Base-by-base conservation (phyloP, 805 yeast species). In the Candida tibetensis region DNA sequence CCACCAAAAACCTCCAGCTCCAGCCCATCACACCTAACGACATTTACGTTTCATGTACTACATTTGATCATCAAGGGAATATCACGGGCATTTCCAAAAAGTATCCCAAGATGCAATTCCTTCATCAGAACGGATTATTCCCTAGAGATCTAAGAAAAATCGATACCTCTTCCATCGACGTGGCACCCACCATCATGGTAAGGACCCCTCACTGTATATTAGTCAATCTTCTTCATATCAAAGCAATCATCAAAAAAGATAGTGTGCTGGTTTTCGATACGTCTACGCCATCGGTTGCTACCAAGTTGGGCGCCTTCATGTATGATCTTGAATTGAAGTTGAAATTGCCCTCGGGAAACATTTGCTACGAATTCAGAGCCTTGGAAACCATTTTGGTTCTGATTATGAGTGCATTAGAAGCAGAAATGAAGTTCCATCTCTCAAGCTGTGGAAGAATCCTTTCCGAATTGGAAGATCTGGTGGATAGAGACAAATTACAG, bases 131-230 rank as follows among this genome's bases (percentile, higher is more conserved):
- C 58, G 77, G 81, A 17, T 58, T 90, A 18, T 87, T 82, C 46
- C 95, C 97, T 2, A 69, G 97, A 62, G 97, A 90, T 58, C 65
- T 90, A 45, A 64, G 97, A 21, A 89, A 86, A 53, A 82, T 90
- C 36, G 96, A 91, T 52, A 69, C 81, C 3, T 71, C 85, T 1
- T 66, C 78, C 27, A 74, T 77, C 38, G 95, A 88, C 59, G 86
- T 91, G 15, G 90, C 90, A 3, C 99, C 99, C 0, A 79, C 88
- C 14, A 83, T 93, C 32, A 81, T 90, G 42, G 88, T 89, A 16
- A 74, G 97, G 42, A 52, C 67, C n/a, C 72, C 77, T 17, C 76
- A 77, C 46, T 83, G 95, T 36, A 85, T 91, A 14, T 66, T 93
- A 37, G 79, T 93, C 34, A 90, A 89, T 55, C 62, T 93, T 53